Evolutionary conservation across 805 yeast genomes (phyloP), one percentile per base, ranked within the genome.

Genomic region (Yarrowia osloensis): DNA sequence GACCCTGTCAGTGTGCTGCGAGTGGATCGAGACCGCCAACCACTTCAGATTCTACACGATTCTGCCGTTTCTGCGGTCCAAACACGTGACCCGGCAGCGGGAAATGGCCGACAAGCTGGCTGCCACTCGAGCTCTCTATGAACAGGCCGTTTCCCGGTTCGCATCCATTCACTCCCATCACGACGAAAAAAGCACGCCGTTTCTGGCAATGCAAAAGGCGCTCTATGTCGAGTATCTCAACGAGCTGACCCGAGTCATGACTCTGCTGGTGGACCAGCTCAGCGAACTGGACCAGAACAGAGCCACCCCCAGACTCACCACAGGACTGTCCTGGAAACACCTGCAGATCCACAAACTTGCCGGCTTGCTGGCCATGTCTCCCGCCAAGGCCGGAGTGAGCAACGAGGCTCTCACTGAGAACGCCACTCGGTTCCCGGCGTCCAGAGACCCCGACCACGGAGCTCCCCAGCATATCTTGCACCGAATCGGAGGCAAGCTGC

Each of bases 11-110:
- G 42, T 54, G 4, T 35, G 44, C 22, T 54, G 61, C 13, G 61
- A 54, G 22, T 54, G 61, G 61, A 35, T 54, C 7, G 61, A 54
- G 4, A 37, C 61, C 1, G 61, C 61, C 29, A 54, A 54, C 44
- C 61, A 54, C 15, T 54, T 35, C 44, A 29, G 61, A 9, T 54
- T 54, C 44, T 54, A 54, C 61, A 37, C 61, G 2, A 54, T 54
- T 24, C 33, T 54, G n/a, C 61, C 61, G 9, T 54, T 35, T 3
- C n/a, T 54, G 11, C 31, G 44, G 21, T 37, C 44, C 24, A 54
- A 54, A 12, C 61, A 54, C 9, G 31, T 6, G 3, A 3, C 21
- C 1, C 28, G 44, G 2, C 61, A 54, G n/a, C 21, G 21, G 3
- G 44, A 54, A 12, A 54, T 54, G 61, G 61, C 61, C 6, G 33